Evolutionary conservation across 1,284 basidiomycete genomes (phyloP).

Genomic region (Abortiporus biennis): DNA sequence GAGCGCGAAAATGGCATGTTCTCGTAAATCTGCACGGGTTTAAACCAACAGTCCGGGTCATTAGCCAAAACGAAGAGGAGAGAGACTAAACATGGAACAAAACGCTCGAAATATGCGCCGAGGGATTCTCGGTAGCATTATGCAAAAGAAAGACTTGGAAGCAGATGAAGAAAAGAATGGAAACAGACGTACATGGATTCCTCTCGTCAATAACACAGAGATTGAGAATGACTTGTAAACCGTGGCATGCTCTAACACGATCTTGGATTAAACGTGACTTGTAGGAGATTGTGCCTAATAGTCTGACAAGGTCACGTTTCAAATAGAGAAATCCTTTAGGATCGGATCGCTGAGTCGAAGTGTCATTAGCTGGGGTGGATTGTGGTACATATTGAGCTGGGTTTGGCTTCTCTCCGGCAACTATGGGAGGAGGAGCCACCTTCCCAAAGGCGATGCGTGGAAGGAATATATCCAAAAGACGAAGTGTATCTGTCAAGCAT

Average conservation of each 20-base stretch:
- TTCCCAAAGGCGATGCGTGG: constrained; percentile 76
- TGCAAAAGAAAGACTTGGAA: background rate
- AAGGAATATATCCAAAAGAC: constrained; percentile 65
- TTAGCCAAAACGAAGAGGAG: background rate
- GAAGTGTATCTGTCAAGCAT: constrained; percentile 51
- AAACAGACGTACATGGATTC: constrained; percentile 74
- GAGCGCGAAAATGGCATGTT: constrained; percentile 83
- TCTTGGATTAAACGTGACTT: constrained; percentile 65
- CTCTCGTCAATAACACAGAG: constrained; percentile 85
- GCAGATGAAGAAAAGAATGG: background rate
- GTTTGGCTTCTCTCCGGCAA: too few relatives aligned
- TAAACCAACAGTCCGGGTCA: background rate
- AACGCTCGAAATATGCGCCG: constrained; percentile 1
- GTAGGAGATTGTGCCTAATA: constrained; percentile 71
- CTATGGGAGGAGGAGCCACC: constrained; percentile 29
- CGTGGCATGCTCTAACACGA: constrained; percentile 59
- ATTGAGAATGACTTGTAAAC: constrained; percentile 77
- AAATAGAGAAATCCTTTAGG: constrained; percentile 70
- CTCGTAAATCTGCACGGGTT: constrained; percentile 85
- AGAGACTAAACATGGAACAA: constrained; percentile 5
- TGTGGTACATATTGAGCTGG: constrained; percentile 1
- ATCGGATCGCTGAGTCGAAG: constrained; percentile 26
- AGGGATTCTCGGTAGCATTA: constrained; percentile 2
- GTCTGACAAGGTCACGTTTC: constrained; percentile 78
- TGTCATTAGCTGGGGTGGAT: constrained; percentile 8